A percentile compares a stretch with the other conserved stretches of the same genome.
Conservation (phyloP, 2,329 filamentous ascomycete genomes). For the Emydomyces testavorans region DNA sequence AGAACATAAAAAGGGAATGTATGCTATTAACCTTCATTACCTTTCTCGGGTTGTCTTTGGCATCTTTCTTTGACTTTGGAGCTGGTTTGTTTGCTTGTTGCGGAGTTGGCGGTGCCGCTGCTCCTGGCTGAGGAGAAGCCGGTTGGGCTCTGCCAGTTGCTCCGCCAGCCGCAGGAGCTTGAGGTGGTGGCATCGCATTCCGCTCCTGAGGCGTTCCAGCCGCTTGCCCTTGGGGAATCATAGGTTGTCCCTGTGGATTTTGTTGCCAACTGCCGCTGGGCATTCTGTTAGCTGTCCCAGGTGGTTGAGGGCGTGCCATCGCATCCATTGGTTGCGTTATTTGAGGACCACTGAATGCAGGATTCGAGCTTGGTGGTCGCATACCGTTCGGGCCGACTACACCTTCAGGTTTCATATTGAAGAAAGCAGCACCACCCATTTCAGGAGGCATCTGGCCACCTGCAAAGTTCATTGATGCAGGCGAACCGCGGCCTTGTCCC, state of each 20-base stretch:
- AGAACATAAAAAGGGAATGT: not conserved
- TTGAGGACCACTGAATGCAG: slow-evolving; percentile 34
- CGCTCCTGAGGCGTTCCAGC: slow-evolving; percentile 49
- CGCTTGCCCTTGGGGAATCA: slow-evolving; percentile 39
- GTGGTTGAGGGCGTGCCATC: slow-evolving; percentile 24
- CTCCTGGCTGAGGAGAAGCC: slow-evolving; percentile 35
- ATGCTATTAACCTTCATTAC: slow-evolving; percentile 25
- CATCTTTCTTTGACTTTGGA: slow-evolving; percentile 48
- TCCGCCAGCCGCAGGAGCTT: slow-evolving; percentile 33
- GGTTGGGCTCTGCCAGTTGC: slow-evolving; percentile 31
- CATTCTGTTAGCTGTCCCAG: slow-evolving; percentile 29
- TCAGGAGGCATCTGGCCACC: slow-evolving; percentile 40
- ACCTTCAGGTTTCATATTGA: slow-evolving; percentile 33
- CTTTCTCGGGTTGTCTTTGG: slow-evolving; percentile 42
- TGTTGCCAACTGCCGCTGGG: slow-evolving; percentile 33
- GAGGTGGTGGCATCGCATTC: slow-evolving; percentile 42
- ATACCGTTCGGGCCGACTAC: slow-evolving; percentile 42
- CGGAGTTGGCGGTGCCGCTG: slow-evolving; percentile 49
- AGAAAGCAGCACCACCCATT: slow-evolving; percentile 33
- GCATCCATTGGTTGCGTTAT: slow-evolving; percentile 36
- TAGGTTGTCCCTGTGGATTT: slow-evolving; percentile 32
- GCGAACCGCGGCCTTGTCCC: slow-evolving; percentile 48
- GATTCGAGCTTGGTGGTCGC: slow-evolving; percentile 47
- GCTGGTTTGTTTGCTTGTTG: slow-evolving; percentile 48
- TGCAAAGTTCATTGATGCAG: slow-evolving; percentile 47